phyloP scores from a whole-genome alignment of 169 alveolate genomes.

The Amoebophrya sp. region DNA sequence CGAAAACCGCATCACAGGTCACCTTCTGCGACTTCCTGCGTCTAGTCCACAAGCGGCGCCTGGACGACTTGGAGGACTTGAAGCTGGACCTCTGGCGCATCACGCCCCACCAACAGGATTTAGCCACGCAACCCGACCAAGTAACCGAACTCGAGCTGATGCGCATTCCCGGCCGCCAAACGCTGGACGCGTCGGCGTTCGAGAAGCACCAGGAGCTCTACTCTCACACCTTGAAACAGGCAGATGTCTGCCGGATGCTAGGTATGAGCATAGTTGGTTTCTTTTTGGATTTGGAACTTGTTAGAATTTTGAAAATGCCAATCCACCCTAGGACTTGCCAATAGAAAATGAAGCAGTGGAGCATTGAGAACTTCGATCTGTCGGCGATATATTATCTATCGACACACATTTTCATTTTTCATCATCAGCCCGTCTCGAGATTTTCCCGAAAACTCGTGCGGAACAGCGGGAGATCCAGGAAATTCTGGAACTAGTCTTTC shows the following conservation, averaged over 20 bases:
- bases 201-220: not conserved
- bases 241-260: not conserved
- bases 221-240: not conserved
- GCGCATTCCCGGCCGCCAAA: not conserved
- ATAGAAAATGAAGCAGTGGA: no score
- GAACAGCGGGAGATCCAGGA: not conserved
- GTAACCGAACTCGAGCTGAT: not conserved
- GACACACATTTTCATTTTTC: no score
- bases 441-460: not conserved
- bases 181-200: not conserved
- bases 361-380: no score
- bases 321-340: no score
- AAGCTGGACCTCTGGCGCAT: not conserved
- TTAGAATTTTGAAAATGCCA: no score
- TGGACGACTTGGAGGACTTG: not conserved
- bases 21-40: not conserved
- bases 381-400: no score
- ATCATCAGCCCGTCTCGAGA: constrained; percentile 19
- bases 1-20: not conserved
- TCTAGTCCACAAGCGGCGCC: not conserved
- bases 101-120: not conserved
- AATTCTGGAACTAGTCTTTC: not conserved
- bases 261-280: not conserved
- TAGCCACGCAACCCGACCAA: not conserved
- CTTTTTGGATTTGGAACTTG: no score